Base-by-base conservation (phyloP, 371 early-diverging fungal genomes). In the Actinomucor elegans region DNA sequence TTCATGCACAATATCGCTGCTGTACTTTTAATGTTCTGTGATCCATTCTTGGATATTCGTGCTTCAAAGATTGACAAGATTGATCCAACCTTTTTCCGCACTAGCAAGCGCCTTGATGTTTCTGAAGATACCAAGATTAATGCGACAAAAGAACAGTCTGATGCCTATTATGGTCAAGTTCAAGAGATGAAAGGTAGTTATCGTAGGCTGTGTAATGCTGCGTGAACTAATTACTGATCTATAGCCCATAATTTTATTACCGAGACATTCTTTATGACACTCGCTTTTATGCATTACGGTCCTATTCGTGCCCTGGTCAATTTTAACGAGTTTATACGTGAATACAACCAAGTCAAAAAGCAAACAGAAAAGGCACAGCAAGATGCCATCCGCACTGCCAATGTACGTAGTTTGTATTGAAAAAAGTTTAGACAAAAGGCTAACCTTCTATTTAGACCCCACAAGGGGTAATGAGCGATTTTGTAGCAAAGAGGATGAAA, bases 201-300 rank as follows among this genome's bases (percentile, higher is more conserved):
- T 15, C 14, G 21, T 47, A 26, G 2, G 12, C 18, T 23, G 18
- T 32, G 2, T 14, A 8, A 12, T 14, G 23, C 35, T 29, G 0
- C 11, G 26, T 18, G 29, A 24, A 18, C 23, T 36, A 33, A 27
- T 35, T 46, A 40, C 18, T n/a, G 17, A 4, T 24, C 10, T 23
- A 21, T 50, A 62, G 64, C 66, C 5, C 61, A 78, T 48, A 88
- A 91, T 66, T 98, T 98, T 59, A 90, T 97, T 41, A 81, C 96
- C 2, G 94, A 97, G 42, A 69, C 87, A 9, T 97, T 97, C 62
- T 92, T 84, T 57, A 61, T 94, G 15, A 87, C 96, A 0, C 67
- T 93, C 14, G 70, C 80, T 1, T 79, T 85, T 14, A 75, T 90
- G 56, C 96, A 96, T 66, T 85, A 89, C 49, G 96, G 95, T 0